These are phyloP conservation scores for Penicillium sp. DNA, from an alignment of 2,329 filamentous ascomycete species.

Conservation along the genomic window DNA sequence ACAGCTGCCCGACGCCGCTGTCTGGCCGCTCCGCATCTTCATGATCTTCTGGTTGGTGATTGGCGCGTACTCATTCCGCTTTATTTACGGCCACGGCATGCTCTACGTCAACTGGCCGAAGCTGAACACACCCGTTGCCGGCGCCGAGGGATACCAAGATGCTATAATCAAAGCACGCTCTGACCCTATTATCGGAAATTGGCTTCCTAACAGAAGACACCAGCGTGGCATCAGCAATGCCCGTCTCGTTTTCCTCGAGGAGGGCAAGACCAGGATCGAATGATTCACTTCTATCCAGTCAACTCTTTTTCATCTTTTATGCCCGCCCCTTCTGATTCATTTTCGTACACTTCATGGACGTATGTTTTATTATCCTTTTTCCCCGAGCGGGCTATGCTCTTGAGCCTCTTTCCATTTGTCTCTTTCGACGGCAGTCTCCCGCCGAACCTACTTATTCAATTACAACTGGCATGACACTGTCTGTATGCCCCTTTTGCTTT, in stretches of 20 bases:
- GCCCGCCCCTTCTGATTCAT: conserved; percentile 3
- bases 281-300: conserved; percentile 17
- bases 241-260: conserved; percentile 80
- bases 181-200: conserved; percentile 73
- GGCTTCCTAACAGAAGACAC: conserved; percentile 63
- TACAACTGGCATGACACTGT: conserved; percentile 1
- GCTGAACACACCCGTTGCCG: conserved; percentile 83
- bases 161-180: conserved; percentile 79
- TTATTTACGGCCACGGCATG: conserved; percentile 81
- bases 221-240: conserved; percentile 82
- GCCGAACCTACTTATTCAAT: conserved; percentile 4
- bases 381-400: background rate
- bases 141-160: conserved; percentile 83
- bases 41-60: conserved; percentile 73
- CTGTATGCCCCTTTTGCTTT: background rate
- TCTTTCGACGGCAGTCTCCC: conserved; percentile 1
- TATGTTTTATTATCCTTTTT: conserved; percentile 19
- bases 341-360: conserved; percentile 18
- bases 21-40: conserved; percentile 81
- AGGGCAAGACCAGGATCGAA: conserved; percentile 98
- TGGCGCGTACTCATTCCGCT: conserved; percentile 68
- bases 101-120: conserved; percentile 99
- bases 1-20: conserved; percentile 67
- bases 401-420: conserved; percentile 10
- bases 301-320: background rate